Evolutionary conservation across 495 filamentous ascomycete genomes (phyloP).

Genomic region (Penicillium argentinense): DNA sequence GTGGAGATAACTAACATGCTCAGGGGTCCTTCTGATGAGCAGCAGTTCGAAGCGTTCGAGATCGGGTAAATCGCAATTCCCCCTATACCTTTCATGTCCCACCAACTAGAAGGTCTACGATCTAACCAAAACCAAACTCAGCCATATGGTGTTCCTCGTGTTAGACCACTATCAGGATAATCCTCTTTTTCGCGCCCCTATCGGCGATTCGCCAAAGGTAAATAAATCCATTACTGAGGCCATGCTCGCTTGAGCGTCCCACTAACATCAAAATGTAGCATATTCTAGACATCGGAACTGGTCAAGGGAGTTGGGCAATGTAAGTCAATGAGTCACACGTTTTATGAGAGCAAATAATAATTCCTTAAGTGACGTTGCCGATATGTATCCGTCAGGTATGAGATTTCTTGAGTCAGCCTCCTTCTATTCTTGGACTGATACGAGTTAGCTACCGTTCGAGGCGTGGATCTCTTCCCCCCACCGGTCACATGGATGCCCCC

Average conservation of each 20-base stretch:
- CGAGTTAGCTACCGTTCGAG: slow-evolving; percentile 3
- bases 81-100: background rate
- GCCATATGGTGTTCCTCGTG: background rate
- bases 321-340: background rate
- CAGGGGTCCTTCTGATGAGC: slow-evolving; percentile 9
- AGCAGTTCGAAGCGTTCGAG: slow-evolving; percentile 16
- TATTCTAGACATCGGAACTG: slow-evolving; percentile 15
- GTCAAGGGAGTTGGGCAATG: slow-evolving; percentile 12
- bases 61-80: slow-evolving; percentile 10
- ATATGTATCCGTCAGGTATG: slow-evolving; percentile 6
- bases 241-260: background rate
- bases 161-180: slow-evolving; percentile 5
- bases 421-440: background rate
- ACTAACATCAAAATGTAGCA: background rate
- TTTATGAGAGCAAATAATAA: background rate
- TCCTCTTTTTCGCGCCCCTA: slow-evolving; percentile 7
- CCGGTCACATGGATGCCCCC: slow-evolving; percentile 9
- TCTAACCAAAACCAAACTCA: background rate
- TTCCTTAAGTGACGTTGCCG: slow-evolving; percentile 4
- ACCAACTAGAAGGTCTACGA: background rate
- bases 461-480: slow-evolving; percentile 12
- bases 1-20: background rate
- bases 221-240: background rate
- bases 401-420: background rate
- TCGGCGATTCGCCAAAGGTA: background rate